phyloP scores from a whole-genome alignment of 176 grass and related monocot genomes.

The sorghum (Sorghum bicolor) region Sorghum_bicolor_NCBIv3 NC_012872.2:55024001-55024500 shows the following conservation, averaged over 20 bases:
- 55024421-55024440: too few relatives aligned
- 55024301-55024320: too few relatives aligned
- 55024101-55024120: slow-evolving; percentile 45
- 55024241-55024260: too few relatives aligned
- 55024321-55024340: too few relatives aligned
- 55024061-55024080: slow-evolving; percentile 85
- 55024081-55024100: slow-evolving; percentile 59
- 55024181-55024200: slow-evolving; percentile 44
- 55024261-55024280: not conserved
- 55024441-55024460: too few relatives aligned
- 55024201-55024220: slow-evolving; percentile 46
- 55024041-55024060: slow-evolving; percentile 70
- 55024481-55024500: too few relatives aligned
- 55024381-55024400: too few relatives aligned
- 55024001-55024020: slow-evolving; percentile 28
- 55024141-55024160: slow-evolving; percentile 40
- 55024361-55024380: too few relatives aligned
- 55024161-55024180: slow-evolving; percentile 22
- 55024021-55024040: slow-evolving; percentile 36
- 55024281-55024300: too few relatives aligned
- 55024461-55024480: too few relatives aligned
- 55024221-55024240: slow-evolving; percentile 27
- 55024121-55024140: slow-evolving; percentile 47
- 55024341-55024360: too few relatives aligned
- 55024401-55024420: too few relatives aligned